phyloP scores from a whole-genome alignment of 2,329 filamentous ascomycete species.

The Cercospora berteroae region DNA sequence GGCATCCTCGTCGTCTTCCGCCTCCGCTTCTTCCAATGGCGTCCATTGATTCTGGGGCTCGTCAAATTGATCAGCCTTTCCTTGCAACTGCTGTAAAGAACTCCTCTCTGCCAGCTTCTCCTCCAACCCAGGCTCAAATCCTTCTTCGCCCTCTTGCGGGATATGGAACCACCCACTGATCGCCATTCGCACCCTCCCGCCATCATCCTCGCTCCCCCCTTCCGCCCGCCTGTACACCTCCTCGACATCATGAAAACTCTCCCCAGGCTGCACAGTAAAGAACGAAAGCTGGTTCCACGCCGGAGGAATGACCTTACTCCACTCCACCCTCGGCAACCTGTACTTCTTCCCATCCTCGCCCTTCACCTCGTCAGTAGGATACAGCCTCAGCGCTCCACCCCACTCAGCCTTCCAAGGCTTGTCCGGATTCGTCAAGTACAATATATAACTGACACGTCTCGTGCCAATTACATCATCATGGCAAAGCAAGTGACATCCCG shows the following conservation, averaged over 20 bases:
- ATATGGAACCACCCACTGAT: constrained; percentile 99
- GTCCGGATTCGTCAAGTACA: constrained; percentile 93
- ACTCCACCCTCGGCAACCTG: constrained; percentile 76
- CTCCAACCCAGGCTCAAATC: constrained; percentile 83
- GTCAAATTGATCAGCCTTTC: constrained; percentile 87
- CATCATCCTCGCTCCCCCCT: constrained; percentile 63
- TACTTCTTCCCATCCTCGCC: constrained; percentile 67
- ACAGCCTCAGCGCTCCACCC: constrained; percentile 88
- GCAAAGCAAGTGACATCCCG: constrained; percentile 90
- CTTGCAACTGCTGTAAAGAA: constrained; percentile 87
- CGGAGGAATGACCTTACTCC: constrained; percentile 79
- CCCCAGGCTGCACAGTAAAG: constrained; percentile 96
- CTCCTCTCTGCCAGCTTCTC: constrained; percentile 86
- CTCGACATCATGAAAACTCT: constrained; percentile 98
- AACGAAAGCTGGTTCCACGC: constrained; percentile 98
- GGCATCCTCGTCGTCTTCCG: constrained; percentile 59
- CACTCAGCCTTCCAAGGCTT: constrained; percentile 84
- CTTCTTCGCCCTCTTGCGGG: constrained; percentile 88
- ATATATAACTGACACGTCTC: constrained; percentile 90
- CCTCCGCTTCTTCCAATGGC: constrained; percentile 37
- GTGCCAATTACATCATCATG: constrained; percentile 99
- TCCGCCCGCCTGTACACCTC: constrained; percentile 77
- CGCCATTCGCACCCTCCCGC: constrained; percentile 85
- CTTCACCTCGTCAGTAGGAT: constrained; percentile 65
- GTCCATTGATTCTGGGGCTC: constrained; percentile 65